Conservation (phyloP, 768 basidiomycete genomes). For the Amanita subjunquillea region DNA sequence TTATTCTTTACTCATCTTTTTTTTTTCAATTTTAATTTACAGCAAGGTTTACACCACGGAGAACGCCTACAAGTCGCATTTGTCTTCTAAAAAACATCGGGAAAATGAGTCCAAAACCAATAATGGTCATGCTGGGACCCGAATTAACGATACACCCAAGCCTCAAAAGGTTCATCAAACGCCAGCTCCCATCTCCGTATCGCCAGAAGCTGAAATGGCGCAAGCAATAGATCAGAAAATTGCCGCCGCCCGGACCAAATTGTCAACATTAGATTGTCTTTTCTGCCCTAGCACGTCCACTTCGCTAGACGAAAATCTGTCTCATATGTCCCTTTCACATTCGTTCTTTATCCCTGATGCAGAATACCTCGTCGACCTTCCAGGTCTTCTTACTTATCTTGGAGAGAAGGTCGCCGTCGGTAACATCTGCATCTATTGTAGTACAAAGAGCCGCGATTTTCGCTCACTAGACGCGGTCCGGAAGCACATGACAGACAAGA, state of each 20-base stretch:
- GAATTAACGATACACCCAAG: not conserved
- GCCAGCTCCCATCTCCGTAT: not conserved
- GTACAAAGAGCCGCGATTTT: constrained; percentile 73
- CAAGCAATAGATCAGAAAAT: constrained; percentile 66
- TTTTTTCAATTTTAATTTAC: no score
- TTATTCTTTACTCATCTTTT: not conserved
- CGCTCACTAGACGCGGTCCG: constrained; percentile 78
- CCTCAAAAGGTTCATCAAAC: not conserved
- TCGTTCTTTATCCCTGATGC: constrained; percentile 96
- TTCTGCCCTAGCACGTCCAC: constrained; percentile 60
- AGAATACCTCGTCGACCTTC: constrained; percentile 77
- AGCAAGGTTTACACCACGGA: constrained; percentile 88
- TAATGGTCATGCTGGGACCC: not conserved
- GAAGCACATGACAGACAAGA: constrained; percentile 94
- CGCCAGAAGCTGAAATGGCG: constrained; percentile 32
- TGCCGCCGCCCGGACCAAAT: constrained; percentile 53
- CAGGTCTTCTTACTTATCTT: constrained; percentile 76
- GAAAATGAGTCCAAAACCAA: constrained; percentile 51
- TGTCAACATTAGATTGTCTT: constrained; percentile 65
- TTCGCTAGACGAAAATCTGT: constrained; percentile 54
- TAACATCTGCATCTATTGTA: constrained; percentile 89
- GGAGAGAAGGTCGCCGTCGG: constrained; percentile 92
- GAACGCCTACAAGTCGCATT: constrained; percentile 82
- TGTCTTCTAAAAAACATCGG: constrained; percentile 83
- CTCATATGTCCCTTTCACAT: constrained; percentile 82